Evolutionary conservation across 371 early-diverging fungal genomes (phyloP).

Genomic region (Lichtheimia ornata): DNA sequence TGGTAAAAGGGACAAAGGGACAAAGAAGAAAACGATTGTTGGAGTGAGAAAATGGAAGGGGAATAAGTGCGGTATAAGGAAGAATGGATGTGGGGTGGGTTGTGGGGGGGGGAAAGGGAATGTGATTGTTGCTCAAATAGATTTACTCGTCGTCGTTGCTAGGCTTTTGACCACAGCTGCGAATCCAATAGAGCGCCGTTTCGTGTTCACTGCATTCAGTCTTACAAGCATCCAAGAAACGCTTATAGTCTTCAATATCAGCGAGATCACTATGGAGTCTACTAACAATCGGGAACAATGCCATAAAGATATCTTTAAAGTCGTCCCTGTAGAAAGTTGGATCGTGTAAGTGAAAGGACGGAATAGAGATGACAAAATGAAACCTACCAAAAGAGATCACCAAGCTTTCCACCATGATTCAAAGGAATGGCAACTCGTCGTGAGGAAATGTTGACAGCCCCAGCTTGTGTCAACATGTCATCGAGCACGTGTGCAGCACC

Average conservation of each 20-base stretch:
- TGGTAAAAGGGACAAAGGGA: too few relatives aligned
- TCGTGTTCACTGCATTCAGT: conserved; percentile 11
- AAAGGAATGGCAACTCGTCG: conserved; percentile 17
- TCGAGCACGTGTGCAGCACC: conserved; percentile 4
- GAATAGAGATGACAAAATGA: not conserved
- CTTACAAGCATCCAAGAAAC: conserved; percentile 5
- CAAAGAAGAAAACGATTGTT: too few relatives aligned
- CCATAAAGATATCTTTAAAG: conserved; percentile 17
- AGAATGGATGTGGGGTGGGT: not conserved
- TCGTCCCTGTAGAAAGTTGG: conserved; percentile 25
- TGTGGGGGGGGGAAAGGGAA: not conserved
- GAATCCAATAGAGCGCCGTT: conserved; percentile 6
- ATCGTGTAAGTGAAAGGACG: not conserved
- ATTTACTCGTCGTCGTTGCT: not conserved
- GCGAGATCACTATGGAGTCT: conserved; percentile 14
- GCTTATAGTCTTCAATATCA: conserved; percentile 9
- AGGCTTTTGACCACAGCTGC: conserved; percentile 11
- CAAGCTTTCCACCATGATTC: conserved; percentile 16
- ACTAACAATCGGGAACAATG: conserved; percentile 16
- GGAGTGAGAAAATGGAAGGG: too few relatives aligned
- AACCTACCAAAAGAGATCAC: conserved; percentile 13
- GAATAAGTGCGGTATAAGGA: not conserved
- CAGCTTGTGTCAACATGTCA: not conserved
- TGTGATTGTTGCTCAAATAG: not conserved
- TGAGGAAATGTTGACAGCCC: not conserved